Percentiles rank a stretch among this genome's conserved stretches.
Evolutionary conservation across 1,139 yeast species (phyloP).

Genomic region (Geotrichum europaeum): DNA sequence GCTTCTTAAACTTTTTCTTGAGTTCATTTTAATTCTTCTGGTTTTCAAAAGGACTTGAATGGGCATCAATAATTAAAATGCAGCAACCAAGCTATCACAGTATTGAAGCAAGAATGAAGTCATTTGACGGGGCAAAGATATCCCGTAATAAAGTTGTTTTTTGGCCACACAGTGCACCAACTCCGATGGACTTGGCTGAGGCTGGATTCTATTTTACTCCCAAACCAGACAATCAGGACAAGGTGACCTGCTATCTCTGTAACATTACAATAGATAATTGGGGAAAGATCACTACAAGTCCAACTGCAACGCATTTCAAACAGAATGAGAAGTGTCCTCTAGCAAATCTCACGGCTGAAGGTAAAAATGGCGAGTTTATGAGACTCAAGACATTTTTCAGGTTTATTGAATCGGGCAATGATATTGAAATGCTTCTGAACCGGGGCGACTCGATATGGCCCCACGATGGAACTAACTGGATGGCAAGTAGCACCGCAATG

Average conservation of each 20-base stretch:
- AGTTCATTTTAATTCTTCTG: background rate
- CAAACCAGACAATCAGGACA: constrained; percentile 43
- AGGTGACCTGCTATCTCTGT: constrained; percentile 63
- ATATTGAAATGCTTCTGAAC: background rate
- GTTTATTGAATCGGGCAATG: constrained; percentile 15
- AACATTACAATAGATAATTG: constrained; percentile 37
- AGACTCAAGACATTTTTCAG: constrained; percentile 48
- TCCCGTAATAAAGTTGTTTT: constrained; percentile 22
- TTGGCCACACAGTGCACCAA: constrained; percentile 34
- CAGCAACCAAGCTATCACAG: background rate
- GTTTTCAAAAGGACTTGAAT: no score
- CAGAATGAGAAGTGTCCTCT: constrained; percentile 46
- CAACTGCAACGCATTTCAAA: constrained; percentile 42
- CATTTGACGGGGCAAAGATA: background rate
- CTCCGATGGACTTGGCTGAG: constrained; percentile 42
- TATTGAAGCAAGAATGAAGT: background rate
- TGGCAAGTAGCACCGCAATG: constrained; percentile 43
- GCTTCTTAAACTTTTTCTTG: no score
- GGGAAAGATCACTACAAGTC: constrained; percentile 34
- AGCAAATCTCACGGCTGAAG: constrained; percentile 28
- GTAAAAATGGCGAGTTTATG: constrained; percentile 31
- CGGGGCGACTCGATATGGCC: constrained; percentile 43
- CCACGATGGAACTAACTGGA: constrained; percentile 39
- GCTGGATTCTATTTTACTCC: constrained; percentile 57
- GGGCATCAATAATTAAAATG: background rate